Evolutionary conservation across 2,329 filamentous ascomycete species (phyloP).

Genomic region (Sclerotiophoma versabilis): DNA sequence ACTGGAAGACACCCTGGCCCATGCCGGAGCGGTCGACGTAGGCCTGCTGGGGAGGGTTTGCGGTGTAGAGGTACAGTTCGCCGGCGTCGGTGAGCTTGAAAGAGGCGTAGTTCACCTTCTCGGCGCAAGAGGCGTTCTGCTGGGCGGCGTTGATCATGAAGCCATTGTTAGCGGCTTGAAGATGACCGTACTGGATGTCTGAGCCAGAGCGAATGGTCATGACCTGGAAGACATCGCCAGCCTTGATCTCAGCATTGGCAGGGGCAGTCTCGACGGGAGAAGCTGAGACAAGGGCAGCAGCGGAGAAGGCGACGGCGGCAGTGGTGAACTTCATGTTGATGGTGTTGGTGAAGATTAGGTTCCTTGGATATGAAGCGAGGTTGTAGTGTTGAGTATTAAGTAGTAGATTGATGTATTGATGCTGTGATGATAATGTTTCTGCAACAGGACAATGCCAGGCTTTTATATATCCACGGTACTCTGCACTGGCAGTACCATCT

Average conservation of each 20-base stretch:
- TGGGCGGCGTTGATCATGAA: constrained; percentile 53
- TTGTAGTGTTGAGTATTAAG: constrained; percentile 4
- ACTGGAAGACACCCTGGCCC: constrained; percentile 63
- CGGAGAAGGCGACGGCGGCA: constrained; percentile 28
- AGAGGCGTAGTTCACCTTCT: constrained; percentile 53
- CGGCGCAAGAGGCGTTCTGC: constrained; percentile 60
- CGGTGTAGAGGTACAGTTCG: constrained; percentile 58
- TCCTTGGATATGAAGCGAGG: constrained; percentile 2
- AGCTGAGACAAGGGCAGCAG: constrained; percentile 36
- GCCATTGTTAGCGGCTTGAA: constrained; percentile 56
- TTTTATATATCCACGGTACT: constrained; percentile 21
- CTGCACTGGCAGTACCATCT: background rate
- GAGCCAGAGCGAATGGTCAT: constrained; percentile 60
- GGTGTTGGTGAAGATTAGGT: constrained; percentile 14
- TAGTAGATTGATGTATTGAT: constrained; percentile 14
- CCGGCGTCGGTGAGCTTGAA: constrained; percentile 58
- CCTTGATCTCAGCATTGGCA: constrained; percentile 29
- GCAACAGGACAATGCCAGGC: background rate
- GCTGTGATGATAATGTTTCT: constrained; percentile 3
- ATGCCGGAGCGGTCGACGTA: constrained; percentile 66
- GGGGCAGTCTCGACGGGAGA: constrained; percentile 29
- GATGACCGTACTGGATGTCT: constrained; percentile 55
- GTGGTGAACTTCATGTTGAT: constrained; percentile 44
- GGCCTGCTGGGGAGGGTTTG: constrained; percentile 56
- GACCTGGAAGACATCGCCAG: constrained; percentile 55